Evolutionary conservation across 495 filamentous ascomycete species (phyloP), one percentile per base, ranked within the genome.

Genomic region (Parachaetomium inaequale): DNA sequence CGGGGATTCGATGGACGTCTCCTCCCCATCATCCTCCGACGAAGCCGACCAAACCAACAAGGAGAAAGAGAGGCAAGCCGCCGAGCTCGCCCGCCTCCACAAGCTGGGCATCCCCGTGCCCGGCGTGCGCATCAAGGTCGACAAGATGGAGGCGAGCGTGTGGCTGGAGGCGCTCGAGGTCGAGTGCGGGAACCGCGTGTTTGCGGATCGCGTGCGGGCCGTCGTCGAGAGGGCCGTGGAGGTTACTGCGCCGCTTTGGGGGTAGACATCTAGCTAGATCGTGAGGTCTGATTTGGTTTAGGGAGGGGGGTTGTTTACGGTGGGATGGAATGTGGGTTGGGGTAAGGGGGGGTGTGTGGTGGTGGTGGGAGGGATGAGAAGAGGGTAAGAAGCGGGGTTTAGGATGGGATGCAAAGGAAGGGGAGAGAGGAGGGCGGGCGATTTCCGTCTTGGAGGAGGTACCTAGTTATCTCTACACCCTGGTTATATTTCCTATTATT

Each of bases 181-280:
- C 0, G 95, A 98, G 73, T 93, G 92, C 72, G 76, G 74, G 29
- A 89, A 87, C 64, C 76, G 82, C 65, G 83, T 90, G 51, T 79
- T 95, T 70, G 82, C 82, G 59, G 90, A 95, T 70, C 77, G 94
- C 50, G 88, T 98, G 7, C 83, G 87, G 65, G 90, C 90, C 3
- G 91, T 98, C 21, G 89, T 97, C 29, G 94, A 98, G 72, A 78
- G 94, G 65, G 92, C 90, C 2, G 86, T 95, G n/a, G 94, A 96
- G 79, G 90, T 90, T 17, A 88, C 92, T 5, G 90, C 90, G 56
- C 89, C 89, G 32, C 77, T 97, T 23, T 84, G 81, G 81, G 76
- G 72, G 40, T 78, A 55, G 21, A 42, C n/a, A 46, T 23, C 21
- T 19, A 19, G 10, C 36, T 10, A 21, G 43, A 28, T 2, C 2